Evolutionary conservation across 2,329 filamentous ascomycete species (phyloP).

Genomic region (Achaetomium macrosporum): DNA sequence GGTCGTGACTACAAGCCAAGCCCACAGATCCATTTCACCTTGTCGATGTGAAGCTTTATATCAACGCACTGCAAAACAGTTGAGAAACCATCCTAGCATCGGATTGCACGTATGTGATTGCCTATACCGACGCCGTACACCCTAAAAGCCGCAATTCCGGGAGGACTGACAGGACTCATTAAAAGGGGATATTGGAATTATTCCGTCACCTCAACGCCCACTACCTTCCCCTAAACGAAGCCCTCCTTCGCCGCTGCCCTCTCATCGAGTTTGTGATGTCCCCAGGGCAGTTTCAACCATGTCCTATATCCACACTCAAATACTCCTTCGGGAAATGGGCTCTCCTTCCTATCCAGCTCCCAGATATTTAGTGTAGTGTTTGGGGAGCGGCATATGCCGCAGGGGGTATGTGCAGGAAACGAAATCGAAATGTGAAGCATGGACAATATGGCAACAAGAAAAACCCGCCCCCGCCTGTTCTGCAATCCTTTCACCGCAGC

Average conservation of each 20-base stretch:
- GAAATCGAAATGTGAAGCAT: conserved; percentile 9
- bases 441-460: conserved; percentile 17
- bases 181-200: conserved; percentile 13
- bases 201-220: conserved; percentile 4
- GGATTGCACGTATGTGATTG: background rate
- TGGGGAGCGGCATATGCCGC: conserved; percentile 17
- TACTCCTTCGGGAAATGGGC: background rate
- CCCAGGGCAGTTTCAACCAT: background rate
- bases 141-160: background rate
- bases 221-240: background rate
- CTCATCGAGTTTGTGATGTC: background rate
- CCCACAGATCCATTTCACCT: too few relatives aligned
- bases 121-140: conserved; percentile 8
- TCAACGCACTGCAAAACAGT: too few relatives aligned
- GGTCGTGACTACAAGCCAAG: too few relatives aligned
- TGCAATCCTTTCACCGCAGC: conserved; percentile 9
- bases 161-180: conserved; percentile 4
- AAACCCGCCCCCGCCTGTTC: conserved; percentile 2
- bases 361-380: conserved; percentile 5
- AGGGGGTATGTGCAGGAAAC: conserved; percentile 21
- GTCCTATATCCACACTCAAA: background rate
- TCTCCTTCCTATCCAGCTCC: background rate
- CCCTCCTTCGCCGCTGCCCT: background rate
- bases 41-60: too few relatives aligned
- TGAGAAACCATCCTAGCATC: too few relatives aligned